Percentiles rank a stretch among this genome's conserved stretches.
Conservation (phyloP, 2,329 filamentous ascomycete genomes). For the Phaeoacremonium minimum region DNA sequence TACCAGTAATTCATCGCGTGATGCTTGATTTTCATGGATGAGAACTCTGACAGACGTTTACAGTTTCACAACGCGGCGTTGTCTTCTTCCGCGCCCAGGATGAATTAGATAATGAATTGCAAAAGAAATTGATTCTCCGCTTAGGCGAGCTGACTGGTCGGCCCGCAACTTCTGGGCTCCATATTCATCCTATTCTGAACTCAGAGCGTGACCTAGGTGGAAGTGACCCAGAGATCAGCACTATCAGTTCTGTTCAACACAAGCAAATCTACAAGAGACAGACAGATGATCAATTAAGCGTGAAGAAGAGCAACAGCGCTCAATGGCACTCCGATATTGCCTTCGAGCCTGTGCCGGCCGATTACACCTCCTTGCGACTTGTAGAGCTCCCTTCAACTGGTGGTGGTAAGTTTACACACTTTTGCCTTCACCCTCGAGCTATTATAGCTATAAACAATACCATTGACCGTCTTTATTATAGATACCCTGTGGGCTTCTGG, state of each 20-base stretch:
- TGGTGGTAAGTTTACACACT: conserved; percentile 24
- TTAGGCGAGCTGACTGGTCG: conserved; percentile 58
- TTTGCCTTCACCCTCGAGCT: too few species aligned
- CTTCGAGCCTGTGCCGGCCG: conserved; percentile 48
- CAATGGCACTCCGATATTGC: conserved; percentile 52
- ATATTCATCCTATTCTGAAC: conserved; percentile 58
- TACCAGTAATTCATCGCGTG: conserved; percentile 42
- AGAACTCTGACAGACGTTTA: neutral
- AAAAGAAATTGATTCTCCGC: conserved; percentile 54
- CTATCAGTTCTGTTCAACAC: conserved; percentile 49
- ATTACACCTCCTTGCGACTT: conserved; percentile 49
- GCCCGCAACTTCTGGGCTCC: conserved; percentile 51
- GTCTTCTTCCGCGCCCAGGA: conserved; percentile 62
- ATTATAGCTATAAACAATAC: too few species aligned
- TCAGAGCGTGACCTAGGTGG: conserved; percentile 46
- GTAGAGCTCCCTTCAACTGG: conserved; percentile 35
- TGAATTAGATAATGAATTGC: conserved; percentile 50
- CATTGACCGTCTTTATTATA: conserved; percentile 12
- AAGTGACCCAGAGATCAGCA: conserved; percentile 50
- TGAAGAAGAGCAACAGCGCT: conserved; percentile 25
- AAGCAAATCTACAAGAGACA: conserved; percentile 30
- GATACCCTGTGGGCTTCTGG: conserved; percentile 40
- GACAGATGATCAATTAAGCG: conserved; percentile 17
- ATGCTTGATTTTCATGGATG: neutral
- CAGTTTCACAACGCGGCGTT: conserved; percentile 59